These are phyloP conservation scores for Amylocystis lapponica DNA, from an alignment of 768 basidiomycete genomes.

Conservation along the genomic window DNA sequence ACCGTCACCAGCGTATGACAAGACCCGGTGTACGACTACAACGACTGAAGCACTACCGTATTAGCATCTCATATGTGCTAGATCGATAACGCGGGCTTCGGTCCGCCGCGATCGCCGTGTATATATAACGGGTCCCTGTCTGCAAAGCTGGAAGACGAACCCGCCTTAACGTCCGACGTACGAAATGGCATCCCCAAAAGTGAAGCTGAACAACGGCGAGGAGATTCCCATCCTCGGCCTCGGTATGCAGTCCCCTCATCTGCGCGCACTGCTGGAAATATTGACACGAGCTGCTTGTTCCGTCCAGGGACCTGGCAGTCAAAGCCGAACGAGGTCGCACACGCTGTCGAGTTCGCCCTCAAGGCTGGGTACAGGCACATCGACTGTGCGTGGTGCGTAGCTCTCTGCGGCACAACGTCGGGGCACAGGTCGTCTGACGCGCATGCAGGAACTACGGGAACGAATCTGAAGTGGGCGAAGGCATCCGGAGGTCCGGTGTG, in stretches of 20 bases:
- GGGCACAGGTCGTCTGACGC: no score
- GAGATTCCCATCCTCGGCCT: constrained; percentile 55
- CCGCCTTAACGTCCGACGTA: no score
- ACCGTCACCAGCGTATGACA: no score
- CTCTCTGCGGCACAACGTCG: no score
- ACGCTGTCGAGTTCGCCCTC: constrained; percentile 70
- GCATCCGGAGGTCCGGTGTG: constrained; percentile 71
- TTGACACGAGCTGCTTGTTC: constrained; percentile 2
- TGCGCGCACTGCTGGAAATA: background rate
- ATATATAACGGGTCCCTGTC: no score
- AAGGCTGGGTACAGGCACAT: constrained; percentile 73
- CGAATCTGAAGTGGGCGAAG: constrained; percentile 79
- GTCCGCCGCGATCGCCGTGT: no score
- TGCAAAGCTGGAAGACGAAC: no score
- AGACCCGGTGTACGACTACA: no score
- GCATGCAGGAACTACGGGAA: constrained; percentile 56
- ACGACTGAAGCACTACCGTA: no score
- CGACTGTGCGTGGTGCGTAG: constrained; percentile 58
- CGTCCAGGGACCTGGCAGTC: constrained; percentile 89
- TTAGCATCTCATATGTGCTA: no score
- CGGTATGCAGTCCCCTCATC: constrained; percentile 32
- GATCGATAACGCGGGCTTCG: no score
- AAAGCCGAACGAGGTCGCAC: constrained; percentile 60
- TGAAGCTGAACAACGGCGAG: constrained; percentile 57
- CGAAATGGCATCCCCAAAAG: constrained; percentile 28